Evolutionary conservation across 345 rosid genomes (phyloP).

Genomic region (Euphorbia pulcherrima): DNA sequence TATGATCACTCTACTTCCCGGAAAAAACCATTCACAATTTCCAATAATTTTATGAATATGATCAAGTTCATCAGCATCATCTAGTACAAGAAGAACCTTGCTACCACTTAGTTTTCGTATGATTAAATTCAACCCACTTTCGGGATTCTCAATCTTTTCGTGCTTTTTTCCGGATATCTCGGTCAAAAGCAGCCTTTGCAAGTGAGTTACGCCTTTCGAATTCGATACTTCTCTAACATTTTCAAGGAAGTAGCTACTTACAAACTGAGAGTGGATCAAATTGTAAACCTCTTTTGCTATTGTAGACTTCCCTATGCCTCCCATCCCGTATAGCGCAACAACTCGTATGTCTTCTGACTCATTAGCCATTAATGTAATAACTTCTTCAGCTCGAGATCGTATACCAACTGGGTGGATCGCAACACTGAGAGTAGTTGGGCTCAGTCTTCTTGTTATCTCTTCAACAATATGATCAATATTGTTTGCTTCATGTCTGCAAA

Average conservation of each 20-base stretch:
- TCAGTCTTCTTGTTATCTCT: slow-evolving; percentile 6
- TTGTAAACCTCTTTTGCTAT: slow-evolving; percentile 18
- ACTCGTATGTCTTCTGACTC: slow-evolving; percentile 1
- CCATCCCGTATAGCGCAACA: slow-evolving; percentile 28
- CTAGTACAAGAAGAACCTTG: slow-evolving; percentile 16
- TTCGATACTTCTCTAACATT: slow-evolving; percentile 11
- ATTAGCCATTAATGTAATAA: not conserved
- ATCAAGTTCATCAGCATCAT: slow-evolving; percentile 12
- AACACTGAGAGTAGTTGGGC: not conserved
- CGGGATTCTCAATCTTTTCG: slow-evolving; percentile 10
- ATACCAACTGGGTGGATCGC: slow-evolving; percentile 12
- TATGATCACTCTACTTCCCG: slow-evolving; percentile 22
- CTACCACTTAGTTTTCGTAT: not conserved
- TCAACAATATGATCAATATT: not conserved
- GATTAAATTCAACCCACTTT: slow-evolving; percentile 3
- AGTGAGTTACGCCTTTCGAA: slow-evolving; percentile 10
- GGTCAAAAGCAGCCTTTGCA: slow-evolving; percentile 20
- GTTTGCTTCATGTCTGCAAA: slow-evolving; percentile 6
- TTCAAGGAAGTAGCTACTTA: slow-evolving; percentile 23
- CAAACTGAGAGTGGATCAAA: slow-evolving; percentile 8
- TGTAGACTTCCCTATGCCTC: slow-evolving; percentile 23
- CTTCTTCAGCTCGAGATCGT: not conserved
- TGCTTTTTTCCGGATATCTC: slow-evolving; percentile 4
- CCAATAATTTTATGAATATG: slow-evolving; percentile 5
- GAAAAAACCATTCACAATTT: slow-evolving; percentile 10